Evolutionary conservation across 768 basidiomycete genomes (phyloP), one percentile per base, ranked within the genome.

Genomic region (Rhodotorula kratochvilovae): DNA sequence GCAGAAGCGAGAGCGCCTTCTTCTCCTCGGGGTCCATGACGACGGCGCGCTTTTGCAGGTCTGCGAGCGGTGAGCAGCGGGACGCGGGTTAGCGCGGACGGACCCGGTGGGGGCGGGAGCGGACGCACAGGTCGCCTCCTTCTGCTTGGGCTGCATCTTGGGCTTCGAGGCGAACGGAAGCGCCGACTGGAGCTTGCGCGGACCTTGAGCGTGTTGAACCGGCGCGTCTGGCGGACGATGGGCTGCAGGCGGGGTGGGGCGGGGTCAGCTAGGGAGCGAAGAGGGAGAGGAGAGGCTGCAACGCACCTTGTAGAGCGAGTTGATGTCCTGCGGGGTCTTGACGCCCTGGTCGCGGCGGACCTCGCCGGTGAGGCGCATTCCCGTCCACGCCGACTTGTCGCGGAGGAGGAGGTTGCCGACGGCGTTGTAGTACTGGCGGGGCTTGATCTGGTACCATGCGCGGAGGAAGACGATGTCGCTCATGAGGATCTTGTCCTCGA

Each of bases 401-500:
- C 89, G 86, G 16, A 94, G 83, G 0, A 99, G 84, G 6, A 97
- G 84, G 2, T 92, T 94, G 0, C 91, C 93, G 73, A 98, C 92
- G 2, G 96, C 91, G 80, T 94, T 97, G 84, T 97, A 99, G 81
- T 90, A 93, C 80, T 91, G 90, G 73, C 93, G 87, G 11, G 96
- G 95, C 79, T 93, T 88, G 65, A 99, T 88, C 33, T 92, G 88
- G 81, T 94, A 94, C 96, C 96, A 99, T 2, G 93, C 92, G 33
- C 95, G 86, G 16, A 99, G 83, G 84, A 99, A 97, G 67, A 98
- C 85, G 66, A 98, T 89, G 78, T 98, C 96, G 76, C 92, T 92
- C 88, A 89, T 92, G 72, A 98, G 84, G 15, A 98, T 84, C 83
- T 97, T 98, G 81, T 99, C 96, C 81, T 99, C 96, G 80, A 98